Base-by-base conservation (phyloP, 768 basidiomycete species). In the Suillus placidus region DNA sequence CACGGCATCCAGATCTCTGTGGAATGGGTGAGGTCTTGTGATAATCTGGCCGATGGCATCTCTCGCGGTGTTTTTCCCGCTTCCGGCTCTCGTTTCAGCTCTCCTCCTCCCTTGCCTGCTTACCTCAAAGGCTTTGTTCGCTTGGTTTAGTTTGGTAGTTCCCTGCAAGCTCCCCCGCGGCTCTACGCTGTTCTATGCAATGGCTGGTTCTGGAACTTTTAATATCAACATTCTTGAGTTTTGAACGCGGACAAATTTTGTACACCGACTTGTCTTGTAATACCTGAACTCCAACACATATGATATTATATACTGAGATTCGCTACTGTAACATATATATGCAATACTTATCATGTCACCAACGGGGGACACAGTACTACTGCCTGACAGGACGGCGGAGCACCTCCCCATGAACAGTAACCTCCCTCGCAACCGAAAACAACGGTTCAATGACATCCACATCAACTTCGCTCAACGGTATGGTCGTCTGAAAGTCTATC, bases 31-130 rank as follows among this genome's bases (percentile, higher is more conserved):
- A 51, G 20, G 2, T 70, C 66, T 3, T 58, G 9, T 1, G 12
- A 67, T 0, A 84, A 85, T 66, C 77, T 79, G 7, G 79, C 80
- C 0, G 80, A 83, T 61, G 42, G 13, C 0, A 79, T 81, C 1
- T 84, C 81, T 0, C n/a, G 77, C 7, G 80, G 82, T 0, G 54
- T 66, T 13, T 80, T 77, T 60, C 69, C 68, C 0, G 34, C 64
- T 1, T 8, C 20, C 4, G 6, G 60, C 30, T 62, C 65, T 51
- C 76, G 77, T 30, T 43, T 47, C 2, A 13, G 37, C 0, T 4
- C 23, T 1, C 64, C 65, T 1, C 65, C 69, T 8, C 62, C 62
- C 6, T 49, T 69, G 0, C 68, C 68, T 3, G 16, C 1, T 1
- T 65, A 69, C 35, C 26, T 69, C 2, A 51, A 38, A 37, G 13